Evolutionary conservation across 768 basidiomycete species (phyloP), one percentile per base, ranked within the genome.

Genomic region (Phaffia tasmanica): DNA sequence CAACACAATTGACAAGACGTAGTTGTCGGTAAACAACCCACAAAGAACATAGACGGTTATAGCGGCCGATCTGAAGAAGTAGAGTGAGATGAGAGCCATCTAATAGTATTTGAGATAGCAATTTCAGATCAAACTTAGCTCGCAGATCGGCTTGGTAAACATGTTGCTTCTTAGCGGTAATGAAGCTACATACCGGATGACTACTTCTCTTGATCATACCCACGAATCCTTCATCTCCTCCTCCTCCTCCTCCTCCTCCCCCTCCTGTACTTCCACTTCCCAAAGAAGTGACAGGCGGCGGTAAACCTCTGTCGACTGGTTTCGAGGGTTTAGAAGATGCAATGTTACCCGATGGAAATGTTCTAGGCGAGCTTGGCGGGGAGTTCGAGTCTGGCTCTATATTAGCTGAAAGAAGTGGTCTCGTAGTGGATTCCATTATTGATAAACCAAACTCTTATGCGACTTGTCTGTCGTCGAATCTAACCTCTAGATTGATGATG

Each of bases 11-110:
- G 91, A 90, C 69, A 98, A 81, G 25, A 99, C 93, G 76, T 92
- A 98, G 74, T 92, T 87, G 71, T 84, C 78, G 49, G 89, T 89
- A 75, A 89, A 79, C 61, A 79, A 86, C 2, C 92, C 94, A 70
- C 87, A 90, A n/a, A 98, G 81, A 56, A 98, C 82, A 76, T 99
- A 99, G 3, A 92, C 88, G 8, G 85, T 79, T 64, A 99, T 83
- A n/a, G 95, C 94, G 7, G 85, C 81, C 69, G 84, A 82, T 56
- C 92, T 83, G 80, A 99, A 95, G 74, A 90, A 77, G 76, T 86
- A 98, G 53, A 98, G 81, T 75, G 85, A 89, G 73, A 92, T 83
- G n/a, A 99, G 81, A 18, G 85, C 85, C 54, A 86, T 50, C 67
- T 69, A 58, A 18, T 57, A 56, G 21, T 29, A 27, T 49, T 29